These are phyloP conservation scores for Coniochaeta hoffmannii DNA, from an alignment of 2,329 filamentous ascomycete species.

Conservation along the genomic window DNA sequence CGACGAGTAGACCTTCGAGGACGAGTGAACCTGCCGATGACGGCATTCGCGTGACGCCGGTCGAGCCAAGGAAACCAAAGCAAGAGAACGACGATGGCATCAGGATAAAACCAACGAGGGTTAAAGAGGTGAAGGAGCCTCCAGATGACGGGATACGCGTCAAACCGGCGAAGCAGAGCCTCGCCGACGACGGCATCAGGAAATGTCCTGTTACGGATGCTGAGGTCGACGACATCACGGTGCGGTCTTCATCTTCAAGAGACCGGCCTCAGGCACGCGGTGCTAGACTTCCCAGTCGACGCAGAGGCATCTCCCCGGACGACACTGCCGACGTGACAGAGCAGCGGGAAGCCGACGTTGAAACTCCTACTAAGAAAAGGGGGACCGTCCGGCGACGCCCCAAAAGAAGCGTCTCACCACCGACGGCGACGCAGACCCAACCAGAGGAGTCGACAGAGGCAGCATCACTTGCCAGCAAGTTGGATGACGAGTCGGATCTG, in stretches of 20 bases:
- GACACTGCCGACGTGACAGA: conserved; percentile 24
- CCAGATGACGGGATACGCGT: conserved; percentile 21
- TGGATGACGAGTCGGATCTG: conserved; percentile 11
- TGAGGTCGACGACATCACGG: conserved; percentile 19
- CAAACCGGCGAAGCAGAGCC: conserved; percentile 8
- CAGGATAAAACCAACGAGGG: conserved; percentile 10
- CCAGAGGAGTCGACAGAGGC: conserved; percentile 16
- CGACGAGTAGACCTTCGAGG: conserved; percentile 3
- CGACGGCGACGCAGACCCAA: conserved; percentile 20
- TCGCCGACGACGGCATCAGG: conserved; percentile 28
- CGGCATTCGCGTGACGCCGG: conserved; percentile 32
- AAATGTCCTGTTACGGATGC: conserved; percentile 17
- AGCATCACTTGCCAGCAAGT: conserved; percentile 15
- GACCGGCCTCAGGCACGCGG: conserved; percentile 17
- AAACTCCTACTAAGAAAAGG: conserved; percentile 30
- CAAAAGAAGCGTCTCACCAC: conserved; percentile 15
- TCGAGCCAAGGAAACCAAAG: conserved; percentile 10
- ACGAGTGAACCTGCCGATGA: conserved; percentile 17
- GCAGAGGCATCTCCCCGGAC: conserved; percentile 14
- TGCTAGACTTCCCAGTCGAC: conserved; percentile 15
- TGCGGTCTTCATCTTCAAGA: conserved; percentile 19
- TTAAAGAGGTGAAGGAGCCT: conserved; percentile 15
- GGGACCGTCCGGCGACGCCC: conserved; percentile 8
- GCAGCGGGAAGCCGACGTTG: conserved; percentile 25
- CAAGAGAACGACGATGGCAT: conserved; percentile 8